Evolutionary conservation across 1,284 basidiomycete genomes (phyloP).

Genomic region (Fomes fomentarius): DNA sequence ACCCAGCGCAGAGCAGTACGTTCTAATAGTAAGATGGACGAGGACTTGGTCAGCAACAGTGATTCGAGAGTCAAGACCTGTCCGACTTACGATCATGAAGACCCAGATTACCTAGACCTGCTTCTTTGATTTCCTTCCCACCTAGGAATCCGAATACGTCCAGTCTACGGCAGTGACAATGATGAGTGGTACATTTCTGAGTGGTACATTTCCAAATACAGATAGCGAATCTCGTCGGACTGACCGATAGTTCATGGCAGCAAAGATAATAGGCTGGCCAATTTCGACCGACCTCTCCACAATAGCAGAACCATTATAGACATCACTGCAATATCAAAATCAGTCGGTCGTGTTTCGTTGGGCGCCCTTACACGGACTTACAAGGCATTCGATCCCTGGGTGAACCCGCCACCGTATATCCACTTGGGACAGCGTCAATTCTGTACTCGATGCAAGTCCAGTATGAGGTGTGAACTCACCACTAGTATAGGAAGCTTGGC

Average conservation of each 20-base stretch:
- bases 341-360: too few relatives aligned
- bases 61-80: neutral
- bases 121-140: constrained; percentile 45
- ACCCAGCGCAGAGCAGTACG: constrained; percentile 34
- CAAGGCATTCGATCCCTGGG: neutral
- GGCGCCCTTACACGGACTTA: neutral
- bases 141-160: constrained; percentile 10
- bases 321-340: too few relatives aligned
- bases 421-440: neutral
- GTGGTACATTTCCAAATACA: neutral
- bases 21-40: too few relatives aligned
- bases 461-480: constrained; percentile 35
- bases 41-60: neutral
- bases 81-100: constrained; percentile 49
- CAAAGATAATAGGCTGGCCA: constrained; percentile 36
- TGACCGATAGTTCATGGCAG: constrained; percentile 41
- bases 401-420: neutral
- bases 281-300: constrained; percentile 40
- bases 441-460: neutral
- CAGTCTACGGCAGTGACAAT: too few relatives aligned
- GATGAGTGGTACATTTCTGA: too few relatives aligned
- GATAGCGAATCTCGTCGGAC: neutral
- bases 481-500: constrained; percentile 57
- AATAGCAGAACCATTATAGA: neutral
- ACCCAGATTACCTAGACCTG: constrained; percentile 53